Base-by-base conservation (phyloP, 352 stramenopile genomes). In the Pythium insidiosum region DNA sequence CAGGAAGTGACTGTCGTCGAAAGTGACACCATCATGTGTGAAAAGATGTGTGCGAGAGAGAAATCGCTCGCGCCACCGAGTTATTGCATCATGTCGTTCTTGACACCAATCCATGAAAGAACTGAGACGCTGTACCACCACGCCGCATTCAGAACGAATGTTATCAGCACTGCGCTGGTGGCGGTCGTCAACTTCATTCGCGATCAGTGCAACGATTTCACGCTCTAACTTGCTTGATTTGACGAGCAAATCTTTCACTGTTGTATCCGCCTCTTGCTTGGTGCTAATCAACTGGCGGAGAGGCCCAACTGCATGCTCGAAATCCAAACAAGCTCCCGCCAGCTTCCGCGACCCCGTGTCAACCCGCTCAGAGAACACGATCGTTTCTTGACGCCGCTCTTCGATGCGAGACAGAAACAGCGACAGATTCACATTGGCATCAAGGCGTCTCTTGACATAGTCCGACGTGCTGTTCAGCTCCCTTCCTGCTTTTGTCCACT, bases 361-460 rank as follows among this genome's bases (percentile, higher is more conserved):
- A 19, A 81, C 68, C 19, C 66, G 40, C 11, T 54, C 48, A 6
- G 64, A 61, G 54, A 85, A 88, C 1, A 22, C 43, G 11, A 63
- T 68, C 0, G 72, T 81, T 36, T 85, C 72, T 40, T 84, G 69
- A 12, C 69, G 60, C 13, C 78, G 73, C 50, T 94, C 81, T 63
- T 90, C 69, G 6, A 78, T 76, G 4, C 81, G 62, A 9, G 78
- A 91, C 19, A 88, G 53, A 29, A 94, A 94, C 23, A 94, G 47
- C n/a, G 81, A 90, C 11, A 94, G 54, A 16, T 91, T 89, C 35
- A 94, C 79, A 26, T 89, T 88, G 33, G 82, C 74, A 44, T 91
- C 81, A 20, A 94, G 58, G 0, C 81, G 74, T 23, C 77, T 64
- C 45, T 88, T 88, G 34, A 25, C 36, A 18, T 50, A 30, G 13